These are phyloP conservation scores for Plasmodium chabaudi DNA, from an alignment of 169 alveolate genomes.

Conservation along the genomic window DNA sequence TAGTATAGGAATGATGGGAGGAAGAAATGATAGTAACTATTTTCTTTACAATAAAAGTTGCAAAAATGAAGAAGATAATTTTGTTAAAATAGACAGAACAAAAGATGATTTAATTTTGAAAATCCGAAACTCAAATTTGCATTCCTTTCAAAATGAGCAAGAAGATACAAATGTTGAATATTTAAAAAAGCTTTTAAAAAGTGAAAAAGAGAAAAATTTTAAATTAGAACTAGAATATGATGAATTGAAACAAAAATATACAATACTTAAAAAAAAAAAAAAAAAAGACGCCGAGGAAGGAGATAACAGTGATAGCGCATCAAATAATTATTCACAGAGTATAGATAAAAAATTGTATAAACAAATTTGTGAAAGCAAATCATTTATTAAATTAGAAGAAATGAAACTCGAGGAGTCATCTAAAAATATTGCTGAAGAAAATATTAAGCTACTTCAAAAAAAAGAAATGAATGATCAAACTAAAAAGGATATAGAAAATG, in stretches of 20 bases:
- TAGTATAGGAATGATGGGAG: background rate
- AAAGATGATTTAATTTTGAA: constrained; percentile 19
- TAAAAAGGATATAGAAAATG: constrained; percentile 53
- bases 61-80: constrained; percentile 2
- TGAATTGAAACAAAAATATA: constrained; percentile 64
- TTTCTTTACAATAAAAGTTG: background rate
- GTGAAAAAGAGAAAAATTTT: constrained; percentile 49
- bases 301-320: background rate
- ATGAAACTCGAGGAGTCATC: constrained; percentile 41
- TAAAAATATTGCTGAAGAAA: constrained; percentile 42
- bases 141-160: constrained; percentile 13
- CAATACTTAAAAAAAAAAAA: constrained; percentile 28
- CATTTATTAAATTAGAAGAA: constrained; percentile 52
- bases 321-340: constrained; percentile 1
- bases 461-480: constrained; percentile 46
- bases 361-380: constrained; percentile 30
- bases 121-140: constrained; percentile 17
- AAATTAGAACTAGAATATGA: constrained; percentile 60
- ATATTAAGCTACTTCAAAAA: constrained; percentile 6
- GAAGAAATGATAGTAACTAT: background rate
- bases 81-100: constrained; percentile 21
- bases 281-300: constrained; percentile 8
- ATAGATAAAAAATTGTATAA: constrained; percentile 9
- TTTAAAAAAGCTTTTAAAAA: constrained; percentile 40
- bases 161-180: constrained; percentile 22